Evolutionary conservation across 2,329 filamentous ascomycete genomes (phyloP), one percentile per base, ranked within the genome.

Genomic region (Diplodia sapinea): DNA sequence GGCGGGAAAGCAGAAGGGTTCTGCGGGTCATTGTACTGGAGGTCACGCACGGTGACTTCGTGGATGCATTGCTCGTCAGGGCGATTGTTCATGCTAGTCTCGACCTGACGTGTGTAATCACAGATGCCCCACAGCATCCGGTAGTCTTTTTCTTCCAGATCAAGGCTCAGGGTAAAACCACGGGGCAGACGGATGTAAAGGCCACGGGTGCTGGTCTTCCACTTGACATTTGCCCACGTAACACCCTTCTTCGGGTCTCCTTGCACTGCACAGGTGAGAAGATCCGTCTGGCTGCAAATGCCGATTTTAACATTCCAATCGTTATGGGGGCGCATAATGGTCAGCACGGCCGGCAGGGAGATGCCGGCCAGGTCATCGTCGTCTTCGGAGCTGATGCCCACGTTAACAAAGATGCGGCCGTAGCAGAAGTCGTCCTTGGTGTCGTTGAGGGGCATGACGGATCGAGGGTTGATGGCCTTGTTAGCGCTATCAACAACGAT

Each of bases 11-110:
- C 84, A 68, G 88, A 85, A 15, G 90, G 84, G 68, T 91, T 84
- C n/a, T 88, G 82, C 1, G 89, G 84, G 74, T 96, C 92, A 74
- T 93, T 89, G 75, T 94, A 95, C 73, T 94, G 91, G 71, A 96
- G 92, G 31, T 89, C 86, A 54, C 87, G 87, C 9, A 97, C 81
- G 1, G 86, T 88, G 8, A 87, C 85, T 72, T 89, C 87, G 75
- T 92, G 93, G 2, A 91, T 83, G 67, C 90, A 79, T 2, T 82
- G 83, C 79, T 97, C 94, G 64, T 92, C 90, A 36, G 84, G 83
- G 50, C 88, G 86, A 7, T 89, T 87, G 43, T 88, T 87, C 51
- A 96, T 82, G 63, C 88, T 91, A 31, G 85, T 84, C 74, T 93
- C 90, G 2, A 94, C 87, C 73, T 91, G 92, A 71, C 86, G 86